These are phyloP conservation scores for Asclepias syriaca DNA, from an alignment of 257 asterid species.

Conservation along the genomic window DNA sequence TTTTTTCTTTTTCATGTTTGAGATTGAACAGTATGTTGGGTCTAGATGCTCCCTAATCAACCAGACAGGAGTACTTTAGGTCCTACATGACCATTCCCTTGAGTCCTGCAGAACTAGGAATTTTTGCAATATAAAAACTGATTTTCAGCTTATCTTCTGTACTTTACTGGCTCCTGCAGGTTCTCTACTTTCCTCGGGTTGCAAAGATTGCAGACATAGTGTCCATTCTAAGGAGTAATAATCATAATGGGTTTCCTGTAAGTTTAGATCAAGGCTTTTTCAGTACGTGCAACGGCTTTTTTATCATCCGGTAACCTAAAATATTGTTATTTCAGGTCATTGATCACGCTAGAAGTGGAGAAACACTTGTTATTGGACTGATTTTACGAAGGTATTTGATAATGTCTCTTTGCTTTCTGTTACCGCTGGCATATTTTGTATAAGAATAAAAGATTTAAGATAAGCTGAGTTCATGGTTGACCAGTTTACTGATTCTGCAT, in stretches of 20 bases:
- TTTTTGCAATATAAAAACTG: neutral
- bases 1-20: neutral
- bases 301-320: slow-evolving; percentile 14
- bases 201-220: slow-evolving; percentile 82
- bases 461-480: neutral
- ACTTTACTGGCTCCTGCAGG: slow-evolving; percentile 39
- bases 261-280: slow-evolving; percentile 29
- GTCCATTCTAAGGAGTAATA: slow-evolving; percentile 81
- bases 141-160: slow-evolving; percentile 14
- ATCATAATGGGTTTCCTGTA: slow-evolving; percentile 95
- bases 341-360: slow-evolving; percentile 85
- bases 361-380: slow-evolving; percentile 91
- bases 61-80: neutral
- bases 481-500: neutral
- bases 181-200: slow-evolving; percentile 83
- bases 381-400: slow-evolving; percentile 72
- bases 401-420: neutral
- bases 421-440: slow-evolving; percentile 5
- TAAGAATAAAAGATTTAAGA: neutral
- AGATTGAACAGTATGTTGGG: neutral
- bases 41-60: neutral
- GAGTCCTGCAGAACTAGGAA: neutral
- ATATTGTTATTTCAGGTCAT: slow-evolving; percentile 52
- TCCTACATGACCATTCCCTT: neutral
- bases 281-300: slow-evolving; percentile 7